A percentile compares a stretch with the other conserved stretches of the same genome.
Conservation (phyloP, 2,329 filamentous ascomycete genomes). For the Trichoderma citrinoviride region DNA sequence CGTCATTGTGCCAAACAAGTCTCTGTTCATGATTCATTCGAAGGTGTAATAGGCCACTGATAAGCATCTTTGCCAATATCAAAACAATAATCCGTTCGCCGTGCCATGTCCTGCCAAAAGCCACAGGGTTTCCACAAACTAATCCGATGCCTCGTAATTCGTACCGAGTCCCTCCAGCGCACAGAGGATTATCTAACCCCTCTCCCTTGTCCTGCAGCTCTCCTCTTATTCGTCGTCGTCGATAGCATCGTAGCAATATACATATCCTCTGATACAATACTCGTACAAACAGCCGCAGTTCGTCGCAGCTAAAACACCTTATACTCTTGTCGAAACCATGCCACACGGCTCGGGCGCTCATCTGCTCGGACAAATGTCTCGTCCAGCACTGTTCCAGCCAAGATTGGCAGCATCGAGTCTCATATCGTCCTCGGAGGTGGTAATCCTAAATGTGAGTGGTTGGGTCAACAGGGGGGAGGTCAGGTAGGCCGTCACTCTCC, state of each 20-base stretch:
- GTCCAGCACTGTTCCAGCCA: conserved; percentile 9
- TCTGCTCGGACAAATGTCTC: background rate
- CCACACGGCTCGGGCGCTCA: background rate
- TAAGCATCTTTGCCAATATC: background rate
- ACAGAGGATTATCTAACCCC: conserved; percentile 53
- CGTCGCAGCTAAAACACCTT: background rate
- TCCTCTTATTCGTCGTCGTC: conserved; percentile 27
- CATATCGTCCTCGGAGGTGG: conserved; percentile 41
- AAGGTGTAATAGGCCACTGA: background rate
- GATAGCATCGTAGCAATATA: conserved; percentile 27
- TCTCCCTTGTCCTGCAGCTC: conserved; percentile 40
- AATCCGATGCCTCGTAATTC: background rate
- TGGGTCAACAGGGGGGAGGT: conserved; percentile 44
- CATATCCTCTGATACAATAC: conserved; percentile 9
- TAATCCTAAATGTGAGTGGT: conserved; percentile 52
- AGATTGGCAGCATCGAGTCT: conserved; percentile 31
- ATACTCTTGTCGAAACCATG: background rate
- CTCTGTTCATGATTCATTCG: background rate
- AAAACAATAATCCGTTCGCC: conserved; percentile 18
- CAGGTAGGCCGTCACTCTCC: conserved; percentile 47
- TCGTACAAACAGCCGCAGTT: background rate
- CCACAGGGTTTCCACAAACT: conserved; percentile 25
- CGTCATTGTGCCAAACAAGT: background rate
- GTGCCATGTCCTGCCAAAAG: conserved; percentile 24
- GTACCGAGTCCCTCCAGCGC: conserved; percentile 27